These are phyloP conservation scores for Colletotrichum trifolii DNA, from an alignment of 2,329 filamentous ascomycete species.

Conservation along the genomic window DNA sequence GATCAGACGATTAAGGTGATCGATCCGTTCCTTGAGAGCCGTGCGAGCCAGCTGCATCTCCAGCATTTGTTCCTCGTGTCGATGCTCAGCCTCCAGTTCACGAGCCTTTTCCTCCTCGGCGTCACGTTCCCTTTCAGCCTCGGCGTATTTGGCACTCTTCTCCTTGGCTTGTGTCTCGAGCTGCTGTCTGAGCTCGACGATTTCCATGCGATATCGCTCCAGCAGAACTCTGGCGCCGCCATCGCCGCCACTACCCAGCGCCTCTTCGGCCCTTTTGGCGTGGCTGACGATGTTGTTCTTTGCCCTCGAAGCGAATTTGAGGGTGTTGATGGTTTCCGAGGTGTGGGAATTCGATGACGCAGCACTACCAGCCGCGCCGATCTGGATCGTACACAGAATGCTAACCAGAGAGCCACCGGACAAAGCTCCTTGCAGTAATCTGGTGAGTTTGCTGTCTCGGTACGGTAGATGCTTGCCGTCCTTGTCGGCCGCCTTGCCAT, in stretches of 20 bases:
- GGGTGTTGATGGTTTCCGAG: conserved; percentile 90
- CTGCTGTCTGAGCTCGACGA: conserved; percentile 81
- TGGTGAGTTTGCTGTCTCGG: conserved; percentile 95
- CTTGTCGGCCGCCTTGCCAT: conserved; percentile 77
- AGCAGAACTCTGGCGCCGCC: conserved; percentile 87
- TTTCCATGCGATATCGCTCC: conserved; percentile 94
- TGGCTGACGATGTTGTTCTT: conserved; percentile 99
- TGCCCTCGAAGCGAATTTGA: conserved; percentile 95
- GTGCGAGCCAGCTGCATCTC: conserved; percentile 98
- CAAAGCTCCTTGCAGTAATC: conserved; percentile 89
- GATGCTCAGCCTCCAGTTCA: conserved; percentile 83
- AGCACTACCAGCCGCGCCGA: conserved; percentile 79
- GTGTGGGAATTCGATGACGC: conserved; percentile 80
- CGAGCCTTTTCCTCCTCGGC: conserved; percentile 78
- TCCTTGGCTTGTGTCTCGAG: conserved; percentile 84
- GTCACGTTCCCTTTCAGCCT: conserved; percentile 71
- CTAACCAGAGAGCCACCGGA: conserved; percentile 95
- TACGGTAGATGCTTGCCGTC: conserved; percentile 95
- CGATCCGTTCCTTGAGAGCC: conserved; percentile 95
- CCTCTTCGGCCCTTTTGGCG: conserved; percentile 94
- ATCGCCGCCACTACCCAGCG: conserved; percentile 82
- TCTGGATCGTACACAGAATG: conserved; percentile 96
- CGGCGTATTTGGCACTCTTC: conserved; percentile 70
- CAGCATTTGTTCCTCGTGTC: conserved; percentile 96
- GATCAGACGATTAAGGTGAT: conserved; percentile 94